A percentile compares a stretch with the other conserved stretches of the same genome.
Evolutionary conservation across 2,329 filamentous ascomycete species (phyloP).

Genomic region (Tothia fuscella): DNA sequence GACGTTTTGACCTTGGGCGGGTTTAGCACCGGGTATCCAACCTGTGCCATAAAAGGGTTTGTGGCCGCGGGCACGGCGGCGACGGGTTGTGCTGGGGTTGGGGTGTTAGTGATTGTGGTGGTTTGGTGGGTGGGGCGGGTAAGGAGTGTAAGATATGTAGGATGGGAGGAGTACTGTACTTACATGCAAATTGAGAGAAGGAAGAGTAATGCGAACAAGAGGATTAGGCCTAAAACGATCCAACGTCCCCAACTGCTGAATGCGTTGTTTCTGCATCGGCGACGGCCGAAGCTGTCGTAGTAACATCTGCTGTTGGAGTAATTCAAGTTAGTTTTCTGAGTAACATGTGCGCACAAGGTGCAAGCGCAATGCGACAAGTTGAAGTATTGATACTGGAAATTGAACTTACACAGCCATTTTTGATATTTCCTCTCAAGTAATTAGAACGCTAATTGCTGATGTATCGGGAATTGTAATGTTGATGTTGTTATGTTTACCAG

Average conservation of each 20-base stretch:
- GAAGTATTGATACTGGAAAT: too few species aligned
- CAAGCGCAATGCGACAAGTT: too few species aligned
- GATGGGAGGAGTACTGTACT: neutral
- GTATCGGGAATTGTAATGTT: too few species aligned
- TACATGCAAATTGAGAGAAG: constrained; percentile 8
- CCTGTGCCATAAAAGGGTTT: constrained; percentile 8
- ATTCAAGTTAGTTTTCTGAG: too few species aligned
- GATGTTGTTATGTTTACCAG: too few species aligned
- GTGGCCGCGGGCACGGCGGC: neutral
- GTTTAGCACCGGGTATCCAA: constrained; percentile 4
- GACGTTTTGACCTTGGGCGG: neutral
- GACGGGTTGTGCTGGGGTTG: constrained; percentile 6
- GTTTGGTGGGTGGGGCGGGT: neutral
- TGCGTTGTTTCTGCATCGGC: neutral
- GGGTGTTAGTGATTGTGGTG: neutral
- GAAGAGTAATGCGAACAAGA: constrained; percentile 4
- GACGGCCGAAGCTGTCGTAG: neutral
- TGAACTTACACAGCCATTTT: too few species aligned
- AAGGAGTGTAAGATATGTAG: neutral
- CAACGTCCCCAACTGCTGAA: constrained; percentile 10
- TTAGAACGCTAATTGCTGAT: too few species aligned
- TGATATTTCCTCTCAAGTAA: too few species aligned
- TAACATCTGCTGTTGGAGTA: too few species aligned
- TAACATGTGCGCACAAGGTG: too few species aligned
- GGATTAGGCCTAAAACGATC: constrained; percentile 6